Conservation (phyloP, 805 yeast species). For the Metschnikowia aberdeeniae region DNA sequence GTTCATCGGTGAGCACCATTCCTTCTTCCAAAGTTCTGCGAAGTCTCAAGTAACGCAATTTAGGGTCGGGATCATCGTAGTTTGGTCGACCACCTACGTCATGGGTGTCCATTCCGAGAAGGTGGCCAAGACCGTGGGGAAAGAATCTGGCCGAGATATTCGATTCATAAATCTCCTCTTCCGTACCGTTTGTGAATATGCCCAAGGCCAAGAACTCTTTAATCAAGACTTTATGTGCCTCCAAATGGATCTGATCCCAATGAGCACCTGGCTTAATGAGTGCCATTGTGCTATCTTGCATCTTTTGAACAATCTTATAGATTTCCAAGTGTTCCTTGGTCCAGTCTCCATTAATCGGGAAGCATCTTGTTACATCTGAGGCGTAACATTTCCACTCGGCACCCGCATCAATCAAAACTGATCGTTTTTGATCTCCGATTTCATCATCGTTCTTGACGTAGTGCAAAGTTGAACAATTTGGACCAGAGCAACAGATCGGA, state of each 20-base stretch:
- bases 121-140: conserved; percentile 96
- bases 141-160: conserved; percentile 74
- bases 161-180: conserved; percentile 65
- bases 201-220: conserved; percentile 70
- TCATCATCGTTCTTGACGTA: conserved; percentile 73
- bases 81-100: conserved; percentile 90
- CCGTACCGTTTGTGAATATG: conserved; percentile 57
- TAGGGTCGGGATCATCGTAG: conserved; percentile 77
- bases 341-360: conserved; percentile 90
- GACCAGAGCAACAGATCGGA: conserved; percentile 94
- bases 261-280: conserved; percentile 71
- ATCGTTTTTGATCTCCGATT: conserved; percentile 50
- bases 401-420: conserved; percentile 90
- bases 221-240: conserved; percentile 76
- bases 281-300: conserved; percentile 75
- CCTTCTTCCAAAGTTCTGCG: conserved; percentile 67
- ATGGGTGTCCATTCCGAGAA: conserved; percentile 92
- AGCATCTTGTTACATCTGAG: conserved; percentile 90
- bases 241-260: conserved; percentile 83
- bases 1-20: conserved; percentile 93
- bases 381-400: conserved; percentile 96
- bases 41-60: conserved; percentile 72
- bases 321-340: conserved; percentile 80
- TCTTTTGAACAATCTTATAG: conserved; percentile 72
- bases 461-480: conserved; percentile 86